Base-by-base conservation (phyloP, 2,329 filamentous ascomycete species). In the Talaromyces sp. region DNA sequence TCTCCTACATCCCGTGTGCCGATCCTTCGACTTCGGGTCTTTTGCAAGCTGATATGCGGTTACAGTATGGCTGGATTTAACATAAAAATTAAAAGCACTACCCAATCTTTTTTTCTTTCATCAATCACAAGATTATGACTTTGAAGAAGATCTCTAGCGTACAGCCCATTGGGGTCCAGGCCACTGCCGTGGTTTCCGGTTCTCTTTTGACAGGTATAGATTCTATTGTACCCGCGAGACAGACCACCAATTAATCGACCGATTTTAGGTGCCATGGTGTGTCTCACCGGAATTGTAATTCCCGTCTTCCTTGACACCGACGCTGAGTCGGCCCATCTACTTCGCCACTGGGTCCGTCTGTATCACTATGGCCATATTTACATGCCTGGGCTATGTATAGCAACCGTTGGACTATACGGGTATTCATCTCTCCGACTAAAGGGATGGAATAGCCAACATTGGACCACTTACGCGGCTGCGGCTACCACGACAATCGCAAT, bases 341-440 rank as follows among this genome's bases (percentile, higher is more conserved):
- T 74, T 50, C 67, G 41, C 10, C 73, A 76, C 62, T 78, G 74
- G 75, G 71, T 68, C 2, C 69, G 73, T 3, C 66, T 75, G 35
- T 79, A 78, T 63, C 69, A 74, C 69, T 76, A 75, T 58, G 75
- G 74, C 2, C 74, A 76, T 60, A 65, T 66, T 4, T 60, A 67
- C 19, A 67, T 77, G 63, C 76, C 76, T 3, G 64, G 69, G 11
- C 33, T 76, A 33, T 68, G 68, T 5, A 67, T 77, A 33, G 68
- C 48, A 3, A 74, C 73, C 3, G 67, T 65, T 33, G 37, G 63
- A 5, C 67, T 77, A 2, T 73, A 75, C 63, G 63, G 22, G 2
- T 73, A 70, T 64, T 61, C 67, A 16, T 60, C 66, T 19, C 19
- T 57, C 35, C 47, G 50, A 19, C 27, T 33, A n/a, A 33, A 37